phyloP scores from a whole-genome alignment of 371 early-diverging fungal species.

The Capniomyces stellatus region DNA sequence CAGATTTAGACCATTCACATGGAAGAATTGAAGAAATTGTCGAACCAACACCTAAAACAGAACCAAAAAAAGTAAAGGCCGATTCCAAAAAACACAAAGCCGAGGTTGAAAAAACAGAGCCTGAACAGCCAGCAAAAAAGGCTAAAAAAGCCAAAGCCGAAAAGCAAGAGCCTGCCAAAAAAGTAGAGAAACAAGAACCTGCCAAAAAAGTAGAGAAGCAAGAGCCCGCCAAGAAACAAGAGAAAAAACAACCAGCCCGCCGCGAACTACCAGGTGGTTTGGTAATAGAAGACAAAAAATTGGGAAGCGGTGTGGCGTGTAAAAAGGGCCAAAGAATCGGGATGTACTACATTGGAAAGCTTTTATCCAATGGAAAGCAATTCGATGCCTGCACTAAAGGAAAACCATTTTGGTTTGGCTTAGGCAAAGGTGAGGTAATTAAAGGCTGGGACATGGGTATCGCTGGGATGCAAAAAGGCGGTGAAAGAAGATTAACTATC shows the following conservation, averaged over 20 bases:
- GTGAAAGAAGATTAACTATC: slow-evolving; percentile 74
- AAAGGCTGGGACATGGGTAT: slow-evolving; percentile 87
- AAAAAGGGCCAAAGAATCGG: slow-evolving; percentile 64
- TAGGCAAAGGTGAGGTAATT: slow-evolving; percentile 86
- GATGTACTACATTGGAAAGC: slow-evolving; percentile 82
- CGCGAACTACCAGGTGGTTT: slow-evolving; percentile 52
- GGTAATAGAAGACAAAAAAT: slow-evolving; percentile 56
- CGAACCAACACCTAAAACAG: slow-evolving; percentile 23
- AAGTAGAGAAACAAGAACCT: slow-evolving; percentile 12
- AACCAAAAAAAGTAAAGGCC: slow-evolving; percentile 12
- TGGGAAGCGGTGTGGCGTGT: slow-evolving; percentile 55
- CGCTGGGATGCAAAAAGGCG: slow-evolving; percentile 78
- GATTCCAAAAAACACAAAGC: slow-evolving; percentile 18
- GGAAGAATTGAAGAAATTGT: slow-evolving; percentile 18
- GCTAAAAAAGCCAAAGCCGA: slow-evolving; percentile 28
- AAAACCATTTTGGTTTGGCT: slow-evolving; percentile 70
- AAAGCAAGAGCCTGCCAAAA: slow-evolving; percentile 22
- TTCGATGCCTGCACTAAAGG: slow-evolving; percentile 87
- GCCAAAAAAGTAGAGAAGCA: slow-evolving; percentile 23
- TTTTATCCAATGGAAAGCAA: slow-evolving; percentile 70
- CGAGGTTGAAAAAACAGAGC: slow-evolving; percentile 21
- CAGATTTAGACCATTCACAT: slow-evolving; percentile 7
- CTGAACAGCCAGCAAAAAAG: slow-evolving; percentile 13
- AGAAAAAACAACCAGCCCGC: slow-evolving; percentile 14
- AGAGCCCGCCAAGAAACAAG: slow-evolving; percentile 20